Evolutionary conservation across 2,329 filamentous ascomycete species (phyloP), one percentile per base, ranked within the genome.

Genomic region (Aspergillus oerlinghausenensis): DNA sequence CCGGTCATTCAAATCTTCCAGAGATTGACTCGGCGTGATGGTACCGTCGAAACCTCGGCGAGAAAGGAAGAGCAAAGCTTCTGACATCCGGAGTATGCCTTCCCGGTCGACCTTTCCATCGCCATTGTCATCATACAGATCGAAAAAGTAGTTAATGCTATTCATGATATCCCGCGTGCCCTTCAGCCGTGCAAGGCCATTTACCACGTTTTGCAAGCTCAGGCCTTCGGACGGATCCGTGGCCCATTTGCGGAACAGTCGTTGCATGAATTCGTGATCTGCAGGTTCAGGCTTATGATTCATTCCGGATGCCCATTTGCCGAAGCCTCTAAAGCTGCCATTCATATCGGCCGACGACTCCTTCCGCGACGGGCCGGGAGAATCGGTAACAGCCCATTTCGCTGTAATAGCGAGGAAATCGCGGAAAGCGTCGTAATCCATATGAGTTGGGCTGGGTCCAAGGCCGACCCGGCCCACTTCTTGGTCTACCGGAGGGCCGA

Each of bases 391-490:
- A 1, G 94, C 94, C 94, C 94, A 99, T 77, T 87, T 93, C 1
- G 92, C 84, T 65, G 97, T 89, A 49, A 86, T 88, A 4, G 94
- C 92, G 48, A 99, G 79, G 65, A 99, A 97, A 67, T 97, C 92
- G 56, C 93, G 83, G 75, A 97, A 99, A 1, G 89, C 92, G 73
- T 96, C 90, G 68, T 97, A 99, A 72, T 97, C 92, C 94, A 99
- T 99, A 63, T 92, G 82, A 28, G 88, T 95, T 14, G 91, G 90
- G 72, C 91, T 97, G 6, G 91, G 88, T 0, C 92, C 93, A 1
- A 97, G 81, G 0, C 90, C 93, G 19, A 97, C 91, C 52, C 93
- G 84, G 1, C 92, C 92, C 69, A 90, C 89, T 71, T 96, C 91
- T 10, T 89, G 83, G 57, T 82, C 82, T 29, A 84, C 67, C 11